Evolutionary conservation across 2,329 filamentous ascomycete species (phyloP).

Genomic region (Cladophialophora chaetospira): DNA sequence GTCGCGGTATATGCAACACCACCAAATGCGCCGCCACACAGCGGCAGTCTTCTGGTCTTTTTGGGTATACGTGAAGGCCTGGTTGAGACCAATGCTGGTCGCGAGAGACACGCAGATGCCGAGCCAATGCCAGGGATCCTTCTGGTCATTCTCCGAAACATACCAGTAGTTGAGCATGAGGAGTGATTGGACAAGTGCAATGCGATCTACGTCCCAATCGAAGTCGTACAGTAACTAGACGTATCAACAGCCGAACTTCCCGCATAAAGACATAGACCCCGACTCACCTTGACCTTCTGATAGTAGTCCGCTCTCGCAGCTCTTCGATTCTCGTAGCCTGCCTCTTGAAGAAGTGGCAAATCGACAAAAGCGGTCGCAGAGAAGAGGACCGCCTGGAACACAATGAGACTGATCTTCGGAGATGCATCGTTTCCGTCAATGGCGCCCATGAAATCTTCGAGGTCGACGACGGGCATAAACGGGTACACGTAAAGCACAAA

Average conservation of each 20-base stretch:
- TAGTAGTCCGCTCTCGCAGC: slow-evolving; percentile 75
- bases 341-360: slow-evolving; percentile 18
- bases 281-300: slow-evolving; percentile 80
- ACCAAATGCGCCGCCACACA: slow-evolving; percentile 95
- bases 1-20: slow-evolving; percentile 95
- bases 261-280: too few species aligned
- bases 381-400: slow-evolving; percentile 96
- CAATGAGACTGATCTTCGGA: slow-evolving; percentile 71
- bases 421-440: slow-evolving; percentile 68
- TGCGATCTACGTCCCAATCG: slow-evolving; percentile 87
- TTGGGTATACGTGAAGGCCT: slow-evolving; percentile 53
- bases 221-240: slow-evolving; percentile 79
- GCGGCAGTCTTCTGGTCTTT: slow-evolving; percentile 57
- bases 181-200: slow-evolving; percentile 85
- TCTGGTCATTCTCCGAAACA: slow-evolving; percentile 93
- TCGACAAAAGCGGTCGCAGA: slow-evolving; percentile 78
- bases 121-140: slow-evolving; percentile 99
- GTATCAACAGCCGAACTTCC: slow-evolving; percentile 56
- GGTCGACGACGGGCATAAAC: slow-evolving; percentile 83
- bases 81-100: slow-evolving; percentile 88
- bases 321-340: slow-evolving; percentile 53
- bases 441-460: slow-evolving; percentile 21
- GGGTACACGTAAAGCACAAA: slow-evolving; percentile 90
- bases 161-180: slow-evolving; percentile 97
- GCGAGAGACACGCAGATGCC: slow-evolving; percentile 91